These are phyloP conservation scores for Nannizzia gypsea DNA, from an alignment of 2,329 filamentous ascomycete species.

Conservation along the genomic window DNA sequence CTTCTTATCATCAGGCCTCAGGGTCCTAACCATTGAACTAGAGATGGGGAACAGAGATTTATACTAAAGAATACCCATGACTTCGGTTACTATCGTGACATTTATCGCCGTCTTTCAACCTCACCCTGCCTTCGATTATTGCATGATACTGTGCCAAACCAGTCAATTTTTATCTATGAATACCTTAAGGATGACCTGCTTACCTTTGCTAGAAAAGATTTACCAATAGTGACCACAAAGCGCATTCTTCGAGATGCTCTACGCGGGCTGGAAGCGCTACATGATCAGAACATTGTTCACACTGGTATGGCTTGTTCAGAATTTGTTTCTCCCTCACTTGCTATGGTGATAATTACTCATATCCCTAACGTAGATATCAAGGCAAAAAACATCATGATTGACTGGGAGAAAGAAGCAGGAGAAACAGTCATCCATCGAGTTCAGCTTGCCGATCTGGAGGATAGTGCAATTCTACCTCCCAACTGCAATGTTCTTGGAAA, in stretches of 20 bases:
- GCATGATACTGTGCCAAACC: constrained; percentile 34
- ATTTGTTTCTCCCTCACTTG: neutral
- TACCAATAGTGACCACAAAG: constrained; percentile 30
- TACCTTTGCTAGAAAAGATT: constrained; percentile 31
- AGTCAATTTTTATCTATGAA: constrained; percentile 37
- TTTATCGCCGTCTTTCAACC: neutral
- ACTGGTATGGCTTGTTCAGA: constrained; percentile 14
- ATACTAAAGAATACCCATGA: constrained; percentile 16
- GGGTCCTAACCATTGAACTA: too few species aligned
- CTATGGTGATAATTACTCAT: too few species aligned
- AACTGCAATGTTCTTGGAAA: constrained; percentile 14
- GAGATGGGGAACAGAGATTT: constrained; percentile 6
- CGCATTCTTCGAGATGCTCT: constrained; percentile 35
- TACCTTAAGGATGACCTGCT: constrained; percentile 36
- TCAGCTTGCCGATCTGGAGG: constrained; percentile 21
- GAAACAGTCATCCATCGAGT: constrained; percentile 16
- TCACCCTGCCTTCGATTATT: constrained; percentile 20
- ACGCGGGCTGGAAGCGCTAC: constrained; percentile 25
- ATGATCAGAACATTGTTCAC: constrained; percentile 27
- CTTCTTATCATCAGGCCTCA: too few species aligned
- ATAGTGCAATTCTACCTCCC: constrained; percentile 14
- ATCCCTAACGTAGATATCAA: constrained; percentile 9
- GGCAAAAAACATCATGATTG: constrained; percentile 1
- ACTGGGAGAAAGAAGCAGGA: constrained; percentile 18
- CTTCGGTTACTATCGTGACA: constrained; percentile 7